These are phyloP conservation scores for Tolypocladium ophioglossoides DNA, from an alignment of 2,329 filamentous ascomycete species.

Conservation along the genomic window DNA sequence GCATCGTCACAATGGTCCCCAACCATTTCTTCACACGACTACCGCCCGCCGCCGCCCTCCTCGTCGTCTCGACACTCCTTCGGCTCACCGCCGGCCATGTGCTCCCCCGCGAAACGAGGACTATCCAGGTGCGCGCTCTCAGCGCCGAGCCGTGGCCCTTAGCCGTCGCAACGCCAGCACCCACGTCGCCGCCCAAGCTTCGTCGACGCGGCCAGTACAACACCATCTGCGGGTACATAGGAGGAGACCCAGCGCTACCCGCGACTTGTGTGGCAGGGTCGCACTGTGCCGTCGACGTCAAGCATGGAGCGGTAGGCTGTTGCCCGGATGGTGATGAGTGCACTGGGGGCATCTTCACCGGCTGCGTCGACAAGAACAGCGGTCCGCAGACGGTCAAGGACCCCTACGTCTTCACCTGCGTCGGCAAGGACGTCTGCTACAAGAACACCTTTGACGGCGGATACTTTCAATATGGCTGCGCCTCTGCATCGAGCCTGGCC, in stretches of 20 bases:
- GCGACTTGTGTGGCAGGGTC: conserved; percentile 48
- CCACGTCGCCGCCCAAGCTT: conserved; percentile 23
- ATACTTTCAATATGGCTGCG: conserved; percentile 47
- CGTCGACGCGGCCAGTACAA: conserved; percentile 31
- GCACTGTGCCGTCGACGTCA: conserved; percentile 44
- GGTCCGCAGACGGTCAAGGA: conserved; percentile 38
- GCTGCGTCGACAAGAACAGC: conserved; percentile 43
- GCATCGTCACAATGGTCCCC: background rate
- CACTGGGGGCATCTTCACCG: conserved; percentile 45
- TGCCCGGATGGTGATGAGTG: conserved; percentile 42
- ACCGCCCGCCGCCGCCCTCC: background rate
- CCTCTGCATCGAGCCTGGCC: conserved; percentile 33
- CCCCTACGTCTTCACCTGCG: conserved; percentile 47
- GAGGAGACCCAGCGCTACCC: conserved; percentile 37
- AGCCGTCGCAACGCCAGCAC: conserved; percentile 26
- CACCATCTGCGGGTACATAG: conserved; percentile 49
- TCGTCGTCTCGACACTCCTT: conserved; percentile 11
- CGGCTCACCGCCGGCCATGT: conserved; percentile 23
- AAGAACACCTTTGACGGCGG: conserved; percentile 44
- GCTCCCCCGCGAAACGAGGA: conserved; percentile 29
- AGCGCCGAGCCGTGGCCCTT: conserved; percentile 28
- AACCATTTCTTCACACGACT: background rate
- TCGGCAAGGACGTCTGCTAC: conserved; percentile 41
- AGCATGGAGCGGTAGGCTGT: conserved; percentile 41
- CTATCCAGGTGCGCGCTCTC: conserved; percentile 21